Evolutionary conservation across 768 basidiomycete genomes (phyloP).

Genomic region (Xerocomus brunneocitrinus): DNA sequence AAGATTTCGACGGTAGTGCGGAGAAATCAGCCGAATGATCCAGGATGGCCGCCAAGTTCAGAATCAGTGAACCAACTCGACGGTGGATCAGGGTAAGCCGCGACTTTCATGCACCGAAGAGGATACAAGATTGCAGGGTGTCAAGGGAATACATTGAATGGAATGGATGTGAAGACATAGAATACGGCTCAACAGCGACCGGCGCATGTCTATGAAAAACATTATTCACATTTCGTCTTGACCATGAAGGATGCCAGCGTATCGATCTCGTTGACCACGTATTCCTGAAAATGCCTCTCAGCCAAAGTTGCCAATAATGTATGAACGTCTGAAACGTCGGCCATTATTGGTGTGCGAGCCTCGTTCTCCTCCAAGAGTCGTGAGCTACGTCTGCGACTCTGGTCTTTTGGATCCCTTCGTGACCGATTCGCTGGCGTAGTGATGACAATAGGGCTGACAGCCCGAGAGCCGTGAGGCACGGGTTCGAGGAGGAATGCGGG

Average conservation of each 20-base stretch:
- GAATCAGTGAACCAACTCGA: background rate
- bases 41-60: background rate
- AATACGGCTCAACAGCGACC: conserved; percentile 14
- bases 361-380: conserved; percentile 62
- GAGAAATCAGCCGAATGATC: background rate
- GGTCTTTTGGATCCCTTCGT: conserved; percentile 62
- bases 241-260: conserved; percentile 81
- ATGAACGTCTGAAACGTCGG: conserved; percentile 68
- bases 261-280: conserved; percentile 66
- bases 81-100: background rate
- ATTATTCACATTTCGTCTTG: conserved; percentile 50
- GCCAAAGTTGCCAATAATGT: conserved; percentile 62
- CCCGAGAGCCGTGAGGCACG: conserved; percentile 40
- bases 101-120: conserved; percentile 1
- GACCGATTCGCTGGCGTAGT: conserved; percentile 67
- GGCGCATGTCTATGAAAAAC: conserved; percentile 15
- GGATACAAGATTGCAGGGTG: background rate
- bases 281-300: conserved; percentile 68
- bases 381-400: conserved; percentile 61
- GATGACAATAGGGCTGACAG: conserved; percentile 44
- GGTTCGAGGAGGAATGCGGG: conserved; percentile 57
- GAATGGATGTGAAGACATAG: conserved; percentile 3
- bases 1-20: conserved; percentile 16
- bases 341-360: conserved; percentile 59
- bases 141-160: conserved; percentile 16